Evolutionary conservation across 192 early-diverging fungal species (phyloP).

Genomic region (Podila epicladia): DNA sequence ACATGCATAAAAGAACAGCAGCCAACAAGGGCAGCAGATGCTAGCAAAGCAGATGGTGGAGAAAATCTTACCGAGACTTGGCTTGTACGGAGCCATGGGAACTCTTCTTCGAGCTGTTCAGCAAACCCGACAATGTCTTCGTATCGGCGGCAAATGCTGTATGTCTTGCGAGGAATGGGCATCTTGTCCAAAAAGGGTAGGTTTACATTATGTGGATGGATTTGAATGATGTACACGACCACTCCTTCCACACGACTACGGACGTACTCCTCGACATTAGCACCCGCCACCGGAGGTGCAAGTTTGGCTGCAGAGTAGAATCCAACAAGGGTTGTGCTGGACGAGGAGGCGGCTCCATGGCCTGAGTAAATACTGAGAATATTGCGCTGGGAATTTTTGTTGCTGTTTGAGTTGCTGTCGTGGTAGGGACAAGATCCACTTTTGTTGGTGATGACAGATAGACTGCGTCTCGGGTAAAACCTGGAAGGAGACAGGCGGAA

Average conservation of each 20-base stretch:
- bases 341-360: background rate
- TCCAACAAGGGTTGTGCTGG: background rate
- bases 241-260: background rate
- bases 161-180: conserved; percentile 9
- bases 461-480: too few species aligned
- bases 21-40: background rate
- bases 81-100: conserved; percentile 7
- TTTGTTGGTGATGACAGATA: too few species aligned
- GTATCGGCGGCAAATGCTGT: conserved; percentile 10
- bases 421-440: background rate
- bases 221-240: conserved; percentile 13
- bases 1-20: background rate
- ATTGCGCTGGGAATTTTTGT: background rate
- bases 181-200: conserved; percentile 1
- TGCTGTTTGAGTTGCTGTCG: background rate
- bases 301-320: conserved; percentile 26
- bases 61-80: background rate
- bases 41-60: background rate
- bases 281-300: conserved; percentile 2
- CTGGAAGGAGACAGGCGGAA: too few species aligned
- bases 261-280: conserved; percentile 7
- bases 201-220: conserved; percentile 3
- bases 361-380: background rate
- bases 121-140: conserved; percentile 22
- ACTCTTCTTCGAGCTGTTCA: conserved; percentile 7